Conservation (phyloP, 306 rosid species). For the Carpinus viminea region DNA sequence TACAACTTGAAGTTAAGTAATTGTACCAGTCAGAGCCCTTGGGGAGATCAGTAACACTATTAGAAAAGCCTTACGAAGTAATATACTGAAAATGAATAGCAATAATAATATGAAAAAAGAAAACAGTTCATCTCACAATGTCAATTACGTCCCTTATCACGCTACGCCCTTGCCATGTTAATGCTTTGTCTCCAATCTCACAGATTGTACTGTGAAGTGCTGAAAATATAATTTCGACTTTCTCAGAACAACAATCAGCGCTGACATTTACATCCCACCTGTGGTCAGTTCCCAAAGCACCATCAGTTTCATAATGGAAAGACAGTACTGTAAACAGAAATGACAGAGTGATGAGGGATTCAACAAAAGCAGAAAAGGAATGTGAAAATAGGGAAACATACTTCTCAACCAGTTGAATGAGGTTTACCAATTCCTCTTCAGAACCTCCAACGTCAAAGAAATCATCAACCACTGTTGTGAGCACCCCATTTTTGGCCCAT, state of each 20-base stretch:
- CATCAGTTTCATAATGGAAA: slow-evolving; percentile 11
- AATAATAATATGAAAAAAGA: slow-evolving; percentile 19
- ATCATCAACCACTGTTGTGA: slow-evolving; percentile 82
- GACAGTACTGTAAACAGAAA: background rate
- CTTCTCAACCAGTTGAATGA: slow-evolving; percentile 70
- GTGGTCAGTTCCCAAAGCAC: slow-evolving; percentile 25
- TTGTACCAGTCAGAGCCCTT: no score
- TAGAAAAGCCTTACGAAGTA: background rate
- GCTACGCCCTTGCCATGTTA: slow-evolving; percentile 52
- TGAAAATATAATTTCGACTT: slow-evolving; percentile 68
- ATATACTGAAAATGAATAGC: slow-evolving; percentile 3
- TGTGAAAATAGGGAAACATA: slow-evolving; percentile 32
- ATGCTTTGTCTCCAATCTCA: slow-evolving; percentile 65
- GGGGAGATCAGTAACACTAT: no score
- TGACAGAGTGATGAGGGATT: background rate
- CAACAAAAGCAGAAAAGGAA: slow-evolving; percentile 17
- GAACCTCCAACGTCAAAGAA: slow-evolving; percentile 79
- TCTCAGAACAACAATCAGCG: slow-evolving; percentile 57
- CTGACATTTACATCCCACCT: slow-evolving; percentile 80
- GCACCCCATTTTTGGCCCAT: slow-evolving; percentile 77
- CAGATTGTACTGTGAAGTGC: slow-evolving; percentile 57
- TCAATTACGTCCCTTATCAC: slow-evolving; percentile 54
- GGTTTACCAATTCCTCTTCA: slow-evolving; percentile 66
- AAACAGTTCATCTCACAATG: slow-evolving; percentile 53
- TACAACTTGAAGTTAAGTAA: no score